Conservation (phyloP, 208 protist species). For the Sergeia podlipaevii region DNA sequence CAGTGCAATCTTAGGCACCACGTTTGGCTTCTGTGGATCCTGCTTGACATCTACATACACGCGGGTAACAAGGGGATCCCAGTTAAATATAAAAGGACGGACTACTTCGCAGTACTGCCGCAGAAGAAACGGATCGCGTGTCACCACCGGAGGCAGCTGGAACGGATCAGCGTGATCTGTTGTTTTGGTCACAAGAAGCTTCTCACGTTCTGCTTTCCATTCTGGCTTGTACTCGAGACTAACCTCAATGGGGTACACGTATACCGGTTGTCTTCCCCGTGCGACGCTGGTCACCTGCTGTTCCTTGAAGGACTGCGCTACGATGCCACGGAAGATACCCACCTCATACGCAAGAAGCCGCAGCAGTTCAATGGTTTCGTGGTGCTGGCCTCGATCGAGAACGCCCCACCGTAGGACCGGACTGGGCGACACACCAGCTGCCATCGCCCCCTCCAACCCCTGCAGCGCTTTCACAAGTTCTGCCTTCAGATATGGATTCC, state of each 20-base stretch:
- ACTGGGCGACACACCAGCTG: neutral
- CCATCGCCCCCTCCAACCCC: neutral
- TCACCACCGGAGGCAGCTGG: conserved; percentile 1
- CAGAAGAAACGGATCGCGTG: conserved; percentile 4
- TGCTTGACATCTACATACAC: conserved; percentile 5
- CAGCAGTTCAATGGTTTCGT: conserved; percentile 14
- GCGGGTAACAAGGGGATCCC: conserved; percentile 12
- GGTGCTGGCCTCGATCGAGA: conserved; percentile 16
- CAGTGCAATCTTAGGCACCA: neutral
- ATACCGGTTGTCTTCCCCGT: neutral
- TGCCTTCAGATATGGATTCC: conserved; percentile 11
- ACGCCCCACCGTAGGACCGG: conserved; percentile 17
- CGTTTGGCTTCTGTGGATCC: neutral
- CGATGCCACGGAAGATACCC: conserved; percentile 15
- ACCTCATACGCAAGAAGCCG: conserved; percentile 20
- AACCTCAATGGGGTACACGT: conserved; percentile 18
- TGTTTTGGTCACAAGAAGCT: conserved; percentile 2
- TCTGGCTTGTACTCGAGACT: conserved; percentile 12
- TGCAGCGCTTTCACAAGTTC: conserved; percentile 5
- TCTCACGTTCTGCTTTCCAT: conserved; percentile 9
- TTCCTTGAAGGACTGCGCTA: neutral
- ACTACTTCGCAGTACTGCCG: conserved; percentile 3
- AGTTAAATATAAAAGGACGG: conserved; percentile 20
- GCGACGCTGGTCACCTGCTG: neutral
- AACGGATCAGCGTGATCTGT: conserved; percentile 12